These are phyloP conservation scores for Narthecium ossifragum DNA, from an alignment of 106 monocot species.

Conservation along the genomic window DNA sequence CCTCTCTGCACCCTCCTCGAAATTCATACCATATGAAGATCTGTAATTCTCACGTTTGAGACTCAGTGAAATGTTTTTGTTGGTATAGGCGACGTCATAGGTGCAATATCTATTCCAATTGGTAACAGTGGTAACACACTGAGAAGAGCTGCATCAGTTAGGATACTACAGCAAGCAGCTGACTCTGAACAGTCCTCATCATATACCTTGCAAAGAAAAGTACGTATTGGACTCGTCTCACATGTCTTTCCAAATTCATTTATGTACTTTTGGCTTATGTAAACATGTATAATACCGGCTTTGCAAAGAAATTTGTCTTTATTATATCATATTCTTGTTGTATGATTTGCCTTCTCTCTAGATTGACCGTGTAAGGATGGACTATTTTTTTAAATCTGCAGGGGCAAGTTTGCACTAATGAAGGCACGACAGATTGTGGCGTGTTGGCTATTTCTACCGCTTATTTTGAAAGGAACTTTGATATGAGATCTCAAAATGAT, in stretches of 20 bases:
- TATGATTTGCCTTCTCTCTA: background rate
- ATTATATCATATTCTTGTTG: background rate
- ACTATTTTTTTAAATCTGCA: too few relatives aligned
- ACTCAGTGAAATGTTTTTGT: too few relatives aligned
- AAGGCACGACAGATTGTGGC: conserved; percentile 36
- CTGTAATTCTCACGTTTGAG: too few relatives aligned
- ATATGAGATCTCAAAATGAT: conserved; percentile 26
- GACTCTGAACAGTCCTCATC: conserved; percentile 30
- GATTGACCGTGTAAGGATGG: too few relatives aligned
- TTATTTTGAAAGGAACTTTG: conserved; percentile 53
- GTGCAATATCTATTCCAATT: conserved; percentile 76
- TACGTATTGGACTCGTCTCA: too few relatives aligned
- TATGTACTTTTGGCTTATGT: too few relatives aligned
- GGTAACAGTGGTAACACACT: conserved; percentile 39
- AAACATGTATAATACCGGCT: too few relatives aligned
- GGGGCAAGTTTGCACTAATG: conserved; percentile 30
- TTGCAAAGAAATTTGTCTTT: background rate
- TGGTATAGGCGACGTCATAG: conserved; percentile 77
- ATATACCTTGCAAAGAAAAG: conserved; percentile 64
- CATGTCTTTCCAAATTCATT: too few relatives aligned
- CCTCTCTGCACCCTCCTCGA: too few relatives aligned
- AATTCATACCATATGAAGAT: too few relatives aligned
- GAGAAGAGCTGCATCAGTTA: conserved; percentile 73
- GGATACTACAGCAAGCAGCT: conserved; percentile 52
- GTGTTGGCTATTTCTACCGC: conserved; percentile 50